Evolutionary conservation across 2,329 filamentous ascomycete species (phyloP), one percentile per base, ranked within the genome.

Genomic region (Ophiostoma piceae): DNA sequence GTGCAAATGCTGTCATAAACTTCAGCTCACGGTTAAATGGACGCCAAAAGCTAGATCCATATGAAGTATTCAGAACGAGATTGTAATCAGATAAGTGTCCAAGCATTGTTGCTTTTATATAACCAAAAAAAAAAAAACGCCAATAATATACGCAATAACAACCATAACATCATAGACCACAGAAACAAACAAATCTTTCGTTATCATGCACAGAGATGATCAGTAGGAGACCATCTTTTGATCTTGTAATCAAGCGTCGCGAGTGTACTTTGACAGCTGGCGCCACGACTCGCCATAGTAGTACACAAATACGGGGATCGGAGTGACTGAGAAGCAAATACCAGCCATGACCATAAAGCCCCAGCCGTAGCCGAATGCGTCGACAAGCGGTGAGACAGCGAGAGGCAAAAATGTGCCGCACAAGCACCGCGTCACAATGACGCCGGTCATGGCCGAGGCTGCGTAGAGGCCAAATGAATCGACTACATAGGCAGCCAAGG

Each of bases 331-430:
- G 2, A 85, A 72, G 66, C 79, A 80, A 0, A 82, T 41, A 0
- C 70, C 79, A 0, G 79, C 82, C 37, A 87, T 74, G 0, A 82
- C 74, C 0, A 79, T 83, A 69, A 85, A 82, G 0, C 81, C 84
- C 78, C 80, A 81, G 0, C 85, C 85, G 69, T 83, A 85, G 2
- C 85, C 86, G 16, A 86, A 78, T 0, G 69, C 71, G 8, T 80
- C 79, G 0, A 83, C 79, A 62, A 88, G 74, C 0, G 84, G 84
- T 1, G 78, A 81, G 1, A 82, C 80, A 0, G 80, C 76, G 64
- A 88, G 77, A 0, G 87, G 87, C 39, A 88, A 73, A 60, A 88
- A 84, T 0, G 86, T 87, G 3, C 85, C 83, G 76, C 83, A 81
- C 0, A 88, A 76, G 71, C 84, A 87, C 51, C 85, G 79, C 1